Base-by-base conservation (phyloP, 495 filamentous ascomycete genomes). In the Amphirosellinia nigrospora region DNA sequence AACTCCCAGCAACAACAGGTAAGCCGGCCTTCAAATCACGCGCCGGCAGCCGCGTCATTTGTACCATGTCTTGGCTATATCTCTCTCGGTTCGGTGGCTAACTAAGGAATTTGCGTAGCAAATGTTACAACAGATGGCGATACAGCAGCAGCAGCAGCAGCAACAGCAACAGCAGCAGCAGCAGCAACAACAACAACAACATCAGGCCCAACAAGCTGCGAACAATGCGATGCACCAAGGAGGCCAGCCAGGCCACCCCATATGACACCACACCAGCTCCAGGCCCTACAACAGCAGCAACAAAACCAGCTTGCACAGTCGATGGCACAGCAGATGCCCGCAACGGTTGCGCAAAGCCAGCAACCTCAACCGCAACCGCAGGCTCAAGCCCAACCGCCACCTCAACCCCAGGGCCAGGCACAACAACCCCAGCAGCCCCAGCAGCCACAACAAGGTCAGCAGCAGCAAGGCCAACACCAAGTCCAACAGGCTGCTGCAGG, bases 161-260 rank as follows among this genome's bases (percentile, higher is more conserved):
- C 80, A 86, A 56, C 83, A 85, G 74, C 83, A 83, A 5, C 41
- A 43, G 2, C 41, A 69, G 63, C 70, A 56, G 73, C 74, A 68
- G 64, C 58, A 56, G 64, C 72, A 72, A 38, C 69, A 84, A 79
- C 81, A 85, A 50, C 80, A 86, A 53, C 83, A 85, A 75, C 83
- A 83, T 3, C 86, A 87, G 73, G 82, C 81, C 58, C 87, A 88
- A 62, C 84, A 86, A 1, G 73, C 78, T n/a, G 76, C 76, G 69
- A 86, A 82, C 69, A 74, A 72, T 16, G 78, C 78, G 30, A 80
- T 82, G 73, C 79, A 81, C 45, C 81, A 82, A 55, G 80, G 73
- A 21, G 78, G 78, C 32, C 84, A 86, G 39, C 82, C 80, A 21
- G 77, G 78, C 30, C 84, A 86, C 38, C 83, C 26, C 82, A 77